Conservation (phyloP, 2,329 filamentous ascomycete genomes). For the Blastomyces emzantsi region DNA sequence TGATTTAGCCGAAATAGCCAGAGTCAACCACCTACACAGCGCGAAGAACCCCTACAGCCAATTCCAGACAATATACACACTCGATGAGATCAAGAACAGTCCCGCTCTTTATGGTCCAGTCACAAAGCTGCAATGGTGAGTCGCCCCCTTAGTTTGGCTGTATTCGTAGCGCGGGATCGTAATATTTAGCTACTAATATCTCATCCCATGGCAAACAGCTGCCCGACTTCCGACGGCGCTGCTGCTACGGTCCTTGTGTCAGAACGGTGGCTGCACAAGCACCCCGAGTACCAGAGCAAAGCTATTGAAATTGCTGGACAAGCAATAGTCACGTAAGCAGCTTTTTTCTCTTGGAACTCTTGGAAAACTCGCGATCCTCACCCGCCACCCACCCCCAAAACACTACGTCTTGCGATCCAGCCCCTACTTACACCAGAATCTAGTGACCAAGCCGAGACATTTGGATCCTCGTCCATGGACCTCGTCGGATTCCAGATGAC, state of each 20-base stretch:
- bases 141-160: background rate
- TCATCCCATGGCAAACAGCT: conserved; percentile 9
- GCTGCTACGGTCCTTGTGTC: conserved; percentile 19
- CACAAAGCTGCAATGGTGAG: conserved; percentile 16
- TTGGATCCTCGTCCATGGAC: conserved; percentile 20
- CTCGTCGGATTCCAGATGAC: conserved; percentile 26
- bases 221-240: conserved; percentile 16
- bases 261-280: conserved; percentile 15
- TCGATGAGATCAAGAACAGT: conserved; percentile 17
- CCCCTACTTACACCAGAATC: background rate
- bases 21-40: conserved; percentile 19
- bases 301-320: conserved; percentile 20
- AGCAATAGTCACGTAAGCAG: conserved; percentile 15
- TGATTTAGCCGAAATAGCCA: conserved; percentile 18
- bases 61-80: conserved; percentile 17
- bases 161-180: background rate
- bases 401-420: background rate
- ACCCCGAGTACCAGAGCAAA: conserved; percentile 14
- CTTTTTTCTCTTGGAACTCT: too few relatives aligned
- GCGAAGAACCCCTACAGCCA: conserved; percentile 19
- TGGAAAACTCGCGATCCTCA: background rate
- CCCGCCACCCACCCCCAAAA: background rate
- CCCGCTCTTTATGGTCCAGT: conserved; percentile 15
- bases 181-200: background rate
- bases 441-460: conserved; percentile 15